phyloP scores from a whole-genome alignment of 1,284 basidiomycete genomes.

The Limonomyces culmigenus region DNA sequence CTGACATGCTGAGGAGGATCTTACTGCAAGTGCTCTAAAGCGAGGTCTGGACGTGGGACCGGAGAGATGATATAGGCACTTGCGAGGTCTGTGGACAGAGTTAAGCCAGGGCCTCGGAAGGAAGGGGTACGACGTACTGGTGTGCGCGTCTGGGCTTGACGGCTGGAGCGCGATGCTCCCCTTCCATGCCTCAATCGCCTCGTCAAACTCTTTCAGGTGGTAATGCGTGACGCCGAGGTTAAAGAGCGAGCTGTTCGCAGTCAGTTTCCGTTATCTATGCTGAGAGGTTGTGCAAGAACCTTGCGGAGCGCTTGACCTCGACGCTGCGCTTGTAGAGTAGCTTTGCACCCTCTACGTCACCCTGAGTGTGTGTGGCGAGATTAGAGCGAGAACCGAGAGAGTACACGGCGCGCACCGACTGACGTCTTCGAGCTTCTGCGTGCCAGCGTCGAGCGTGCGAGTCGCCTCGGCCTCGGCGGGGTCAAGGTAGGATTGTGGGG shows the following conservation, averaged over 20 bases:
- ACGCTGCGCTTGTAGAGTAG: slow-evolving; percentile 66
- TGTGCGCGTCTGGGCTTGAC: slow-evolving; percentile 80
- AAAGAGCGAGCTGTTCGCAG: slow-evolving; percentile 56
- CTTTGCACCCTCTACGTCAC: slow-evolving; percentile 73
- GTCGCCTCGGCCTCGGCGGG: slow-evolving; percentile 74
- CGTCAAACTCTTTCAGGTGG: slow-evolving; percentile 63
- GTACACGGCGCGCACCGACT: neutral
- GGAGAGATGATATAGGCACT: slow-evolving; percentile 87
- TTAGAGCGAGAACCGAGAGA: neutral
- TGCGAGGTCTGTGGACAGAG: slow-evolving; percentile 52
- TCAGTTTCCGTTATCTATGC: too few relatives aligned
- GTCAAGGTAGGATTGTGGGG: slow-evolving; percentile 68
- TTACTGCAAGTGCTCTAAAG: slow-evolving; percentile 75
- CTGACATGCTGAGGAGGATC: slow-evolving; percentile 8
- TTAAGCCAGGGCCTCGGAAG: slow-evolving; percentile 6
- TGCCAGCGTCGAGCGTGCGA: slow-evolving; percentile 74
- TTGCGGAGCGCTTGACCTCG: slow-evolving; percentile 62
- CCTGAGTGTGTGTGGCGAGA: slow-evolving; percentile 15
- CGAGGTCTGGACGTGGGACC: slow-evolving; percentile 76
- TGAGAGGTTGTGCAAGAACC: neutral
- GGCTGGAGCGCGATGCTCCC: slow-evolving; percentile 74
- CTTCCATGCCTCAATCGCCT: slow-evolving; percentile 77
- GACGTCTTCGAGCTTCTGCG: slow-evolving; percentile 67
- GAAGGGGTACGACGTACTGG: slow-evolving; percentile 39
- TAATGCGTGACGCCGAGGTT: slow-evolving; percentile 47